Base-by-base conservation (phyloP, 2,329 filamentous ascomycete genomes). In the Lecanicillium sp. region DNA sequence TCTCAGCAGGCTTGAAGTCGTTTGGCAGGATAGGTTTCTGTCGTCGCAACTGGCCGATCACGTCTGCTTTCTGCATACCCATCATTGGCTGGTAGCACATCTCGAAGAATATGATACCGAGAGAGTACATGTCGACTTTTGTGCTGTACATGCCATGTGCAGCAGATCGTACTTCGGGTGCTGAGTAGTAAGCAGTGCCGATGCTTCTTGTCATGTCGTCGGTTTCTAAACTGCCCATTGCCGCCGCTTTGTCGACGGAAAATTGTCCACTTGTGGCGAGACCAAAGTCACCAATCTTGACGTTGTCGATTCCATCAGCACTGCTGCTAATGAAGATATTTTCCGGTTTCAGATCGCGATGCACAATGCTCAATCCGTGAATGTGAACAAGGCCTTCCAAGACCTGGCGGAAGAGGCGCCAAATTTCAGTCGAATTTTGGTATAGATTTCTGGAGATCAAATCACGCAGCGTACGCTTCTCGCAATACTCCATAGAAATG, bases 401-500 rank as follows among this genome's bases (percentile, higher is more conserved):
- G 10, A 97, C 84, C 59, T 97, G 91, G 26, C 91, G 82, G 55
- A 97, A 90, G 4, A 97, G 73, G 24, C 90, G 82, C 93, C 93
- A 98, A 14, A 86, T 80, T 58, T 95, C 86, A 23, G 89, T 78
- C 2, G 78, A 75, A 49, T 90, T 82, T 56, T 87, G 83, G 56
- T 81, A 80, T 10, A 97, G 69, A 24, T 83, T 84, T 58, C 84
- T 81, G 19, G 80, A 77, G 49, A 98, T 94, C 24, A 96, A 69
- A 71, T 97, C 90, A 17, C 90, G 84, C 26, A 98, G 77, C 0
- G 93, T 97, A 77, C 87, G 81, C 61, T 91, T 93, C 63, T 97
- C 91, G 60, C 93, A 98, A 56, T 96, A 95, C 62, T 98, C 93
- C 93, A 98, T 98, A 52, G 95, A 93, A 48, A 98, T 97, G 63